These are phyloP conservation scores for Aspergillus pseudoglaucus DNA, from an alignment of 2,329 filamentous ascomycete species.

Conservation along the genomic window DNA sequence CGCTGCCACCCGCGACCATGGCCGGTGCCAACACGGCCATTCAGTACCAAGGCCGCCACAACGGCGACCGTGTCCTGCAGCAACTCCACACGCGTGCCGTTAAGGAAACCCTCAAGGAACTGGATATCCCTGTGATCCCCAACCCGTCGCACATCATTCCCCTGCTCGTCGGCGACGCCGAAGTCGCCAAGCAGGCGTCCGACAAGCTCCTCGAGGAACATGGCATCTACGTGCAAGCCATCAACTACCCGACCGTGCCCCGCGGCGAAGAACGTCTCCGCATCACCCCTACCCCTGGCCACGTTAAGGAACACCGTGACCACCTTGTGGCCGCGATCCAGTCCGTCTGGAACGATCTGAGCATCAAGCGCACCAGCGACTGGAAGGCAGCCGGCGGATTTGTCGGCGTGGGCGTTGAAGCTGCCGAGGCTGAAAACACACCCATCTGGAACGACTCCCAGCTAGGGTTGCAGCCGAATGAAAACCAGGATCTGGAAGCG, in stretches of 20 bases:
- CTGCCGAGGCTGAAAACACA: conserved; percentile 50
- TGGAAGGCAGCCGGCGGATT: conserved; percentile 91
- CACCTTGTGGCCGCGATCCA: conserved; percentile 79
- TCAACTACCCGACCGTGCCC: conserved; percentile 98
- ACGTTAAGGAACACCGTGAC: conserved; percentile 76
- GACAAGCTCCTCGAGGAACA: conserved; percentile 87
- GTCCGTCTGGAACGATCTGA: conserved; percentile 78
- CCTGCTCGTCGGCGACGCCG: conserved; percentile 87
- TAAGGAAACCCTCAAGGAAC: conserved; percentile 70
- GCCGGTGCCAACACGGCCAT: conserved; percentile 86
- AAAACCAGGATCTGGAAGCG: conserved; percentile 58
- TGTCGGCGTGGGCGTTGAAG: conserved; percentile 79
- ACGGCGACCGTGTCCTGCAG: conserved; percentile 82
- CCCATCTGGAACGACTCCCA: conserved; percentile 92
- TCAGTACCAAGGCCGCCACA: conserved; percentile 81
- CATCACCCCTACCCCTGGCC: conserved; percentile 92
- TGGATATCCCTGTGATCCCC: conserved; percentile 91
- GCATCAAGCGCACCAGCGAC: conserved; percentile 85
- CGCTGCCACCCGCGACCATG: conserved; percentile 93
- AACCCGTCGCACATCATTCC: conserved; percentile 97
- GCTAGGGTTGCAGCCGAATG: conserved; percentile 59
- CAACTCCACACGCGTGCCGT: conserved; percentile 94
- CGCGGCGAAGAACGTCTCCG: conserved; percentile 95
- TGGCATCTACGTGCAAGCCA: conserved; percentile 94
- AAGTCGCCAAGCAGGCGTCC: conserved; percentile 83